A percentile compares a stretch with the other conserved stretches of the same genome.
Evolutionary conservation across 495 filamentous ascomycete genomes (phyloP).

Genomic region (Daldinia grandis): DNA sequence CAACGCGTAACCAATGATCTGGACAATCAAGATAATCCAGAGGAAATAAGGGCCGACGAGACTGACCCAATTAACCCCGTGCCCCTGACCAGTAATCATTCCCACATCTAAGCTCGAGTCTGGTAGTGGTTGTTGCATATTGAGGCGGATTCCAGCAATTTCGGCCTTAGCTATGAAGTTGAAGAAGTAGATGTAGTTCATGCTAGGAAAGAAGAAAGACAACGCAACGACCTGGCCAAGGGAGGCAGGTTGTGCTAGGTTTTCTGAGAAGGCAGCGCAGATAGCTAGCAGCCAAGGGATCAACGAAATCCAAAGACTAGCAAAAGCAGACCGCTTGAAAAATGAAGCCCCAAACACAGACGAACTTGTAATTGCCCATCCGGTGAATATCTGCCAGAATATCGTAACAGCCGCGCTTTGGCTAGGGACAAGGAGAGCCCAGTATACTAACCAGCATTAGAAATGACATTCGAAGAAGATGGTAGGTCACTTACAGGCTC

Average conservation of each 20-base stretch:
- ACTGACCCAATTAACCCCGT: constrained; percentile 40
- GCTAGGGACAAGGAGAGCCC: constrained; percentile 60
- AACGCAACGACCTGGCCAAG: constrained; percentile 61
- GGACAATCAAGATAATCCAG: constrained; percentile 66
- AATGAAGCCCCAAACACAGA: constrained; percentile 69
- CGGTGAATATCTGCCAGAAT: constrained; percentile 63
- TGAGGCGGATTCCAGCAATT: constrained; percentile 54
- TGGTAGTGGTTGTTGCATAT: constrained; percentile 59
- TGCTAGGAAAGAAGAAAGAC: constrained; percentile 70
- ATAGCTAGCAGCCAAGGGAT: constrained; percentile 66
- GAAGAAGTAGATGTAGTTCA: constrained; percentile 71
- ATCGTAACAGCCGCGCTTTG: constrained; percentile 61
- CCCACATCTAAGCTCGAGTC: constrained; percentile 40
- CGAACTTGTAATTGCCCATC: constrained; percentile 65
- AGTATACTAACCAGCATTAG: constrained; percentile 56
- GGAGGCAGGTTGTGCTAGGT: constrained; percentile 35
- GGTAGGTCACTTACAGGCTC: constrained; percentile 28
- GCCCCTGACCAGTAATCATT: background rate
- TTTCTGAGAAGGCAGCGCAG: constrained; percentile 56
- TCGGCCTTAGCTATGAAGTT: constrained; percentile 68
- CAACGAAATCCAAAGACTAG: constrained; percentile 66
- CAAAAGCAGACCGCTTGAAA: constrained; percentile 72
- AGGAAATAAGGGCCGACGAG: constrained; percentile 63
- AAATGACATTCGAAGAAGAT: constrained; percentile 58
- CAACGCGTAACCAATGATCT: constrained; percentile 69